Evolutionary conservation across 495 filamentous ascomycete species (phyloP).

Genomic region (Aspergillus diversus): DNA sequence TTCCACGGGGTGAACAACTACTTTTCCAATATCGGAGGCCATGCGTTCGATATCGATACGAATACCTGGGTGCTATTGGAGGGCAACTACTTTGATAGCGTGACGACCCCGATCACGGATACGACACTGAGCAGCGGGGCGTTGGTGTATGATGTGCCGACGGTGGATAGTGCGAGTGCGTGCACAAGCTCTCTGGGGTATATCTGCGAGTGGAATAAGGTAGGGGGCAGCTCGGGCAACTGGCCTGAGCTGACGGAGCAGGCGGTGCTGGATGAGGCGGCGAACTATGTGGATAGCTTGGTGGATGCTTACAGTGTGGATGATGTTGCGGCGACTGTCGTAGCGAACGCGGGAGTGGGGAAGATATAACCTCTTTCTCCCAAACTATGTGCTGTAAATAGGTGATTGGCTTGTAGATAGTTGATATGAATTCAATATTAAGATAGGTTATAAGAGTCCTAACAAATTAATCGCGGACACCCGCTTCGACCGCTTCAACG

Average conservation of each 20-base stretch:
- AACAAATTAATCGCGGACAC: constrained; percentile 20
- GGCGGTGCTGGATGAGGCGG: constrained; percentile 12
- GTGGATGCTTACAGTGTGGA: constrained; percentile 9
- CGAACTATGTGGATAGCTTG: constrained; percentile 1
- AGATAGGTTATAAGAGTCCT: constrained; percentile 6
- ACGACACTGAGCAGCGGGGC: constrained; percentile 11
- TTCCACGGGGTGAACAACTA: constrained; percentile 38
- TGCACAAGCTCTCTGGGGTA: constrained; percentile 16
- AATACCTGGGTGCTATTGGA: constrained; percentile 23
- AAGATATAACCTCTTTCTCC: constrained; percentile 9
- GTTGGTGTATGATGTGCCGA: constrained; percentile 17
- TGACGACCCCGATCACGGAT: constrained; percentile 20
- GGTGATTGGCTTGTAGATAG: too few relatives aligned
- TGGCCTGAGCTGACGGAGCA: constrained; percentile 16
- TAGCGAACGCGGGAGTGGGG: constrained; percentile 22
- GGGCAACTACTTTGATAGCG: constrained; percentile 24
- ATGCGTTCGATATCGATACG: constrained; percentile 25
- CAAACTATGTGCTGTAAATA: too few relatives aligned
- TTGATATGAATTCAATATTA: neutral
- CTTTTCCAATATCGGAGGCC: constrained; percentile 25
- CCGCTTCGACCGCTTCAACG: constrained; percentile 19
- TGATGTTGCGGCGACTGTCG: constrained; percentile 14
- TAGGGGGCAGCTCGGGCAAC: constrained; percentile 12
- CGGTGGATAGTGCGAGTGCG: constrained; percentile 5
- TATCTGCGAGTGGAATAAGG: constrained; percentile 25